These are phyloP conservation scores for Letharia lupina DNA, from an alignment of 495 filamentous ascomycete genomes.

Conservation along the genomic window DNA sequence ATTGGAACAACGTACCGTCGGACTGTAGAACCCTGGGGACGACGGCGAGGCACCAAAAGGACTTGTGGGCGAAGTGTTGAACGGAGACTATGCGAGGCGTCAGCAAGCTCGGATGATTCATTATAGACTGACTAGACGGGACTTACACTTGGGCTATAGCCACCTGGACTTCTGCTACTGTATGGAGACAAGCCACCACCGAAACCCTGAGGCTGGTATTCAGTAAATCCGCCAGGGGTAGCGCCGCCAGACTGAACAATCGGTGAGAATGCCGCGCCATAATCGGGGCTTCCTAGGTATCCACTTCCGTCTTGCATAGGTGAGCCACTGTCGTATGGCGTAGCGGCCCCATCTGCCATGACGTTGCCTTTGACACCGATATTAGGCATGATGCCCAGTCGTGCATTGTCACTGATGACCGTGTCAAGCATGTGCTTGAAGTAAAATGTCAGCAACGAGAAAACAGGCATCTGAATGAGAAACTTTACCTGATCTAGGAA, in stretches of 20 bases:
- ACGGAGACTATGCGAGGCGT: slow-evolving; percentile 34
- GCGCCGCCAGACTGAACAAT: slow-evolving; percentile 71
- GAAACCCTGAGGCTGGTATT: slow-evolving; percentile 46
- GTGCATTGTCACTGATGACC: slow-evolving; percentile 80
- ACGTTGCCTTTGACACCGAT: slow-evolving; percentile 64
- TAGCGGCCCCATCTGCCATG: slow-evolving; percentile 72
- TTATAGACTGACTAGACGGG: too few relatives aligned
- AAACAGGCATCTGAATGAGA: neutral
- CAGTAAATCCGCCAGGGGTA: slow-evolving; percentile 63
- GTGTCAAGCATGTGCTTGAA: slow-evolving; percentile 74
- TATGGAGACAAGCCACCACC: slow-evolving; percentile 62
- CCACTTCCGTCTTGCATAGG: slow-evolving; percentile 67
- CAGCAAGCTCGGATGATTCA: neutral
- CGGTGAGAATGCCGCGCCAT: slow-evolving; percentile 79
- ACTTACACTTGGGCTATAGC: slow-evolving; percentile 53
- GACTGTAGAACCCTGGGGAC: slow-evolving; percentile 50
- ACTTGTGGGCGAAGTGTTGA: slow-evolving; percentile 64
- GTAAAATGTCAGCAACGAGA: slow-evolving; percentile 1
- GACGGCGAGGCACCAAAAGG: slow-evolving; percentile 63
- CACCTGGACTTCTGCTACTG: slow-evolving; percentile 58
- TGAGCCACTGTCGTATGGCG: slow-evolving; percentile 88
- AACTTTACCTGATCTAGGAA: slow-evolving; percentile 61
- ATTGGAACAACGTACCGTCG: neutral
- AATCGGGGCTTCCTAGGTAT: slow-evolving; percentile 67
- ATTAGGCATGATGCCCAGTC: slow-evolving; percentile 67